Conservation (phyloP, 1,284 basidiomycete genomes). For the Omphalotus olearius region DNA sequence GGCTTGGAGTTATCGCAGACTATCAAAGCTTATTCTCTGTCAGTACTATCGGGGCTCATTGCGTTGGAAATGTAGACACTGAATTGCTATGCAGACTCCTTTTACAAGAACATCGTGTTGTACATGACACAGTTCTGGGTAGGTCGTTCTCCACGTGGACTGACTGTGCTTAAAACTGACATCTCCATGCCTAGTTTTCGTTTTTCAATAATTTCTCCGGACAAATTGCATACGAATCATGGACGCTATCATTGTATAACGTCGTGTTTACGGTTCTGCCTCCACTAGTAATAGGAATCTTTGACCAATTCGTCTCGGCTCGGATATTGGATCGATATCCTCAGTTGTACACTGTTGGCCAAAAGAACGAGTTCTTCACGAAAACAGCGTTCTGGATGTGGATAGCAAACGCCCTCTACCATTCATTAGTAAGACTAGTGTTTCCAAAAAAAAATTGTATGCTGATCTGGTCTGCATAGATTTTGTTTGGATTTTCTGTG, state of each 20-base stretch:
- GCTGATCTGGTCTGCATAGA: constrained; percentile 34
- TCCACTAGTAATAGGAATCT: constrained; percentile 95
- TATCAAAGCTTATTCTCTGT: constrained; percentile 96
- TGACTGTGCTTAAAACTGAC: no score
- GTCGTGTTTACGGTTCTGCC: constrained; percentile 94
- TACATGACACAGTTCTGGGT: constrained; percentile 99
- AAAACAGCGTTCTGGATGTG: constrained; percentile 93
- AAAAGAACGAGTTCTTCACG: constrained; percentile 90
- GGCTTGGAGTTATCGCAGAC: constrained; percentile 94
- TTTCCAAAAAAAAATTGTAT: not conserved
- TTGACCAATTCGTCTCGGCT: constrained; percentile 97
- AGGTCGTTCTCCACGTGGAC: constrained; percentile 23
- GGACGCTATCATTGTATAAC: constrained; percentile 95
- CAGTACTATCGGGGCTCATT: constrained; percentile 26
- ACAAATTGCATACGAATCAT: constrained; percentile 97
- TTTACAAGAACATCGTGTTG: constrained; percentile 96
- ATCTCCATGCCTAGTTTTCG: constrained; percentile 64
- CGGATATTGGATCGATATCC: constrained; percentile 96
- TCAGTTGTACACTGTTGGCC: constrained; percentile 91
- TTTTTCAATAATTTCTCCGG: constrained; percentile 99
- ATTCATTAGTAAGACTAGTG: constrained; percentile 71
- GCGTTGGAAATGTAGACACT: not conserved
- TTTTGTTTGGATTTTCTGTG: constrained; percentile 86
- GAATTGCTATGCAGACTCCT: constrained; percentile 61
- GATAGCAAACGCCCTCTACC: constrained; percentile 92